Base-by-base conservation (phyloP, 805 yeast species). In the Schwanniomyces vanrijiae region DNA sequence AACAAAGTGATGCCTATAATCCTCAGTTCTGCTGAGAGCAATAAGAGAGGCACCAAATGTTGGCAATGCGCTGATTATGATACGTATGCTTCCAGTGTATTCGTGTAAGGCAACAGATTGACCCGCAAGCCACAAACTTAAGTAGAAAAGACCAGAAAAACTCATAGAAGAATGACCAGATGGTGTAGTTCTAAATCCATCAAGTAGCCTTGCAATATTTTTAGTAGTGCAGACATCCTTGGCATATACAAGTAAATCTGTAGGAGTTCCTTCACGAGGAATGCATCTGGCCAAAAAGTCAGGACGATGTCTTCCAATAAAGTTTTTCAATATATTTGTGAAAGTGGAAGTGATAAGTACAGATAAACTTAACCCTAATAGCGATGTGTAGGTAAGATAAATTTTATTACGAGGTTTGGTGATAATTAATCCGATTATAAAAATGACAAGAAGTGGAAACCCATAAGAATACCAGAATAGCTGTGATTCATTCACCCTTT, bases 231-330 rank as follows among this genome's bases (percentile, higher is more conserved):
- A 85, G 1, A 81, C 85, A 47, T 85, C 90, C 33, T 70, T 71
- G 1, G 90, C 88, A 44, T 58, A 73, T 20, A 83, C 85, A 55
- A 84, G 54, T 1, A 75, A 69, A 55, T 81, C 71, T 16, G 24
- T 53, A 5, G 90, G 84, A 0, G 91, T 76, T 42, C 71, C 83
- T 1, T 66, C 64, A 26, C 68, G 70, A 3, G 97, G 97, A 18
- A 76, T 61, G 64, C 98, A 92, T 55, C 98, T 77, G 5, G 90
- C 88, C 44, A 92, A 66, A 61, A 91, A 88, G 66, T 92, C 99
- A 0, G 99, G 99, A 49, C 99, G 76, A 51, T 86, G 88, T 60
- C 97, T 79, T 4, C 97, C 97, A 46, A 92, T 81, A 82, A 88
- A 82, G 60, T 86, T 83, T 69, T 92, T 92, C 49, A 89, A 62